Evolutionary conservation across 129 eudicot species (phyloP), one percentile per base, ranked within the genome.

Genomic region (Lactuca saligna): DNA sequence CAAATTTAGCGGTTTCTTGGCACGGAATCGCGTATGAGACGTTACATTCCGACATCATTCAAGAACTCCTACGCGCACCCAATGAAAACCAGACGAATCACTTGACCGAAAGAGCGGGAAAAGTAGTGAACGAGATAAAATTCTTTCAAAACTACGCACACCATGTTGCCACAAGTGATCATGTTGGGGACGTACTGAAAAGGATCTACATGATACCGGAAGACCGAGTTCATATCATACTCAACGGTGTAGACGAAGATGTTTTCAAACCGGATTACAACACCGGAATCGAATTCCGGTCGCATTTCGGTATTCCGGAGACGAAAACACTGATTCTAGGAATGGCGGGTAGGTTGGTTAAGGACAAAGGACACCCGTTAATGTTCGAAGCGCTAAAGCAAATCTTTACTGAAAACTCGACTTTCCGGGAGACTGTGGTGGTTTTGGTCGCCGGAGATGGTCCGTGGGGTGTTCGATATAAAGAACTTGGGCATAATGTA

Each of bases 81-180:
- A 65, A 77, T 1, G 82, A 74, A 9, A 37, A 39, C 14, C 71
- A 50, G 17, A 60, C 81, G 1, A 16, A 79, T 12, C 63, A 41
- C 50, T 70, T 87, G 74, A 69, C 78, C 2, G 79, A 74, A 64
- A 81, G 80, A 54, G 17, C 66, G 31, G 51, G 32, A 3, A 81
- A 85, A 53, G 86, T 89, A 1, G 87, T 89, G 16, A 79, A 85
- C 63, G 96, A 89, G 73, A 78, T 83, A 0, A 86, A 77, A 17
- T 89, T 89, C 53, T 89, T 89, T 56, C 84, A 66, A 38, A 78
- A 53, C 1, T 89, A 89, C 20, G 71, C 84, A 14, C 92, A 89
- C 83, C 96, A 89, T 39, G 89, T 89, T 7, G 96, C 96, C 38
- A 89, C 92, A 3, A 89, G 96, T 41, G 86, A 89, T 75, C 87